phyloP scores from a whole-genome alignment of 2,329 filamentous ascomycete species.

The Aspergillus felis region DNA sequence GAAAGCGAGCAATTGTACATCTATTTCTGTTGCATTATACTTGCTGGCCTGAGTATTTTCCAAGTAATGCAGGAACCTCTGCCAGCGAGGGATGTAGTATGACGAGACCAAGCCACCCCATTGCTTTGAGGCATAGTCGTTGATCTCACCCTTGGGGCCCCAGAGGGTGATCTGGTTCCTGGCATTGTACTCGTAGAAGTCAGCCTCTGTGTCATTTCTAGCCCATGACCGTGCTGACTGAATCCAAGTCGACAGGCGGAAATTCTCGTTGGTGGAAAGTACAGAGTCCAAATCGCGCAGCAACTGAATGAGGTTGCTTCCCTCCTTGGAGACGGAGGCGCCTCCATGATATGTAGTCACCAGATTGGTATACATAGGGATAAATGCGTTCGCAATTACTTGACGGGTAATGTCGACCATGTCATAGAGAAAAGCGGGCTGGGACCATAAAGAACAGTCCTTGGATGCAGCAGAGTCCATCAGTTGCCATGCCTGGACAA shows the following conservation, averaged over 20 bases:
- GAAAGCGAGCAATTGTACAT: not conserved
- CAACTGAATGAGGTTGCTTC: conserved; percentile 30
- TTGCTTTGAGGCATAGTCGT: conserved; percentile 49
- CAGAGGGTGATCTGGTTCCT: conserved; percentile 51
- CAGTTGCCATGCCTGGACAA: not conserved
- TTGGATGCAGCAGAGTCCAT: conserved; percentile 21
- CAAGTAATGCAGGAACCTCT: conserved; percentile 41
- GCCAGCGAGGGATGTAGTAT: conserved; percentile 49
- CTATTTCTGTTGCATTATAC: not conserved
- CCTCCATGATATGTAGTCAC: conserved; percentile 14
- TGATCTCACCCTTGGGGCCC: conserved; percentile 47
- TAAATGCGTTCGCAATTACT: conserved; percentile 47
- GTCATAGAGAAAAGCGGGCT: conserved; percentile 45
- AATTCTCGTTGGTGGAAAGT: conserved; percentile 41
- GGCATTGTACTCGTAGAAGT: conserved; percentile 46
- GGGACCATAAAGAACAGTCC: conserved; percentile 45
- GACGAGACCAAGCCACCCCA: conserved; percentile 47
- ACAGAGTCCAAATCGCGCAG: conserved; percentile 40
- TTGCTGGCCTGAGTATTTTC: not conserved
- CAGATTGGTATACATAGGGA: conserved; percentile 36
- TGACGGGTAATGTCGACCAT: conserved; percentile 50
- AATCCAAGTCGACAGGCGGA: conserved; percentile 43
- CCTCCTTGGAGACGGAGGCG: conserved; percentile 21
- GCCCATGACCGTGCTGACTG: conserved; percentile 34
- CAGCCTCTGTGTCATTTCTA: conserved; percentile 19